Evolutionary conservation across 139 green algal species (phyloP).

Genomic region (Trebouxia sp.): DNA sequence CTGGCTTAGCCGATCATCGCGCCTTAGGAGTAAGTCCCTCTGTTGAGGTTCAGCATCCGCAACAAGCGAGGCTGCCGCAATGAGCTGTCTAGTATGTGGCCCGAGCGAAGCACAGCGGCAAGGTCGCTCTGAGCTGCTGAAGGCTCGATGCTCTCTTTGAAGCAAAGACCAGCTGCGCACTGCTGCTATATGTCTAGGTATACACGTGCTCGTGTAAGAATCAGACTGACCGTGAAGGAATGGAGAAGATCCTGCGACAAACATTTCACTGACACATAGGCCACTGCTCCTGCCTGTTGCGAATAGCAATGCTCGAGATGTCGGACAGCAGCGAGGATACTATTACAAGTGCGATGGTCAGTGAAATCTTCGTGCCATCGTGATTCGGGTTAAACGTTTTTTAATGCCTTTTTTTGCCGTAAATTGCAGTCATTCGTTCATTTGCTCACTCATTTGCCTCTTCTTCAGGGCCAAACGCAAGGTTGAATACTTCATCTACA

Average conservation of each 20-base stretch:
- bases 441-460: too few species aligned
- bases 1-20: not conserved
- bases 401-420: too few species aligned
- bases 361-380: too few species aligned
- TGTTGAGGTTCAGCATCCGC: not conserved
- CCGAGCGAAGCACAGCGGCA: not conserved
- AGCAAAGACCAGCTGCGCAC: not conserved
- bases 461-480: too few species aligned
- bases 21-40: not conserved
- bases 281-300: too few species aligned
- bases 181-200: not conserved
- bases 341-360: too few species aligned
- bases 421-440: too few species aligned
- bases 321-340: too few species aligned
- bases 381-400: too few species aligned
- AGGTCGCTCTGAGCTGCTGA: constrained; percentile 4
- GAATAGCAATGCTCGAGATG: too few species aligned
- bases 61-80: not conserved
- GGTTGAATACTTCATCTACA: too few species aligned
- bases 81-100: not conserved
- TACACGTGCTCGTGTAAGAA: not conserved
- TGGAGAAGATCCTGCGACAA: not conserved
- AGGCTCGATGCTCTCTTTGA: not conserved
- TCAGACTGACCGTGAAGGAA: not conserved
- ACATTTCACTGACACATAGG: not conserved